Evolutionary conservation across 2,329 filamentous ascomycete genomes (phyloP).

Genomic region (Drechslerella coelobrocha): DNA sequence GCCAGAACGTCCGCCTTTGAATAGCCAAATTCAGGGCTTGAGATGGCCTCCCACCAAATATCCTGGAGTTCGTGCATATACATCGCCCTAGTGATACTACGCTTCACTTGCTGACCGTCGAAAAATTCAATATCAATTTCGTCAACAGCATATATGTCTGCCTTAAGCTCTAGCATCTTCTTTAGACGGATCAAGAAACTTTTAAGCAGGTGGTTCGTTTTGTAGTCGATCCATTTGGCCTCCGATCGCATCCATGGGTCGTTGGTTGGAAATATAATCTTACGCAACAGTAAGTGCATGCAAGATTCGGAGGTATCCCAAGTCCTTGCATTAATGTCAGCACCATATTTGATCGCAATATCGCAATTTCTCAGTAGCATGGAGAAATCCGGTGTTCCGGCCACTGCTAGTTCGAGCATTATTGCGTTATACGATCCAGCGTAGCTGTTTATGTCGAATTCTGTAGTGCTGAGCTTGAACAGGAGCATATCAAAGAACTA

Average conservation of each 20-base stretch:
- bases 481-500: slow-evolving; percentile 34
- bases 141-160: slow-evolving; percentile 35
- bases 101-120: slow-evolving; percentile 13
- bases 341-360: slow-evolving; percentile 19
- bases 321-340: slow-evolving; percentile 19
- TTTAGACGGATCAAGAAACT: background rate
- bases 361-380: slow-evolving; percentile 15
- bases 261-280: background rate
- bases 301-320: slow-evolving; percentile 19
- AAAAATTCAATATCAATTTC: slow-evolving; percentile 2
- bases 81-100: slow-evolving; percentile 20
- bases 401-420: slow-evolving; percentile 15
- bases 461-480: background rate
- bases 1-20: slow-evolving; percentile 4
- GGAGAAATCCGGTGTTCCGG: background rate
- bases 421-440: slow-evolving; percentile 24
- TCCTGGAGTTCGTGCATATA: slow-evolving; percentile 25
- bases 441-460: slow-evolving; percentile 40
- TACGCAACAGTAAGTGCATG: slow-evolving; percentile 16
- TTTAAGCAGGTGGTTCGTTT: background rate
- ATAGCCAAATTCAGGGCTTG: background rate
- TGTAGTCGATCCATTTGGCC: slow-evolving; percentile 15
- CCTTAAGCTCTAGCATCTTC: slow-evolving; percentile 13
- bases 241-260: slow-evolving; percentile 13
- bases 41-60: slow-evolving; percentile 27